These are phyloP conservation scores for Flueggea neowawraea DNA, from an alignment of 441 rosid genomes.

Conservation along the genomic window DNA sequence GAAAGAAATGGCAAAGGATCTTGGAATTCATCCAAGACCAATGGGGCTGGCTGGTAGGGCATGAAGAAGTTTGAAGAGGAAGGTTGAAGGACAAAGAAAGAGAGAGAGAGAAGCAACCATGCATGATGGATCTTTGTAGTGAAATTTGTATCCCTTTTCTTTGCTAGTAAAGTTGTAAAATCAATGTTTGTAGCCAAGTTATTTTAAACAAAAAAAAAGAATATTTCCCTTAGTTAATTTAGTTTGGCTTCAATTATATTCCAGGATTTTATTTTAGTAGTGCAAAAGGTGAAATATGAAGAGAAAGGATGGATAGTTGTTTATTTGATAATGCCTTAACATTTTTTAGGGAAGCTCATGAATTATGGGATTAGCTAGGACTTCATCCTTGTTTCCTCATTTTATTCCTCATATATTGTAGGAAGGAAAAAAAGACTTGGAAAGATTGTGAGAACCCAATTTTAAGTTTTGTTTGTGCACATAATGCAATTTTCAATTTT, in stretches of 20 bases:
- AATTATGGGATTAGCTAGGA: too few species aligned
- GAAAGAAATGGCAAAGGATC: background rate
- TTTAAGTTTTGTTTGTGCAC: too few species aligned
- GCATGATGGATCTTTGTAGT: slow-evolving; percentile 17
- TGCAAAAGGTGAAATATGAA: background rate
- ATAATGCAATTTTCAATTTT: too few species aligned
- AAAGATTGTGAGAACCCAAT: too few species aligned
- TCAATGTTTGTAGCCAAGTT: slow-evolving; percentile 31
- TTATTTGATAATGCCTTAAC: background rate
- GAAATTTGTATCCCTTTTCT: slow-evolving; percentile 12
- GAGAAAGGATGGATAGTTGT: background rate
- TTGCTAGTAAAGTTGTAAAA: slow-evolving; percentile 37
- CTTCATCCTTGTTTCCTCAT: too few species aligned
- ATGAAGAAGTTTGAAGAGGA: slow-evolving; percentile 1
- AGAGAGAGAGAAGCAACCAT: slow-evolving; percentile 3
- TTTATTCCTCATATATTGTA: too few species aligned
- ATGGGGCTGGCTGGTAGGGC: slow-evolving; percentile 4
- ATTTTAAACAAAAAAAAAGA: slow-evolving; percentile 5
- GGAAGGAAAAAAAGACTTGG: too few species aligned
- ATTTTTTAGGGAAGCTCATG: background rate
- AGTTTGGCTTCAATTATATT: slow-evolving; percentile 4
- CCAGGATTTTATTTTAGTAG: slow-evolving; percentile 12
- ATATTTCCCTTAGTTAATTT: slow-evolving; percentile 11
- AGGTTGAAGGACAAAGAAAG: background rate
- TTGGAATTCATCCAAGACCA: slow-evolving; percentile 16